Conservation (phyloP, 108 stramenopile genomes). For the Chaetoceros muelleri region DNA sequence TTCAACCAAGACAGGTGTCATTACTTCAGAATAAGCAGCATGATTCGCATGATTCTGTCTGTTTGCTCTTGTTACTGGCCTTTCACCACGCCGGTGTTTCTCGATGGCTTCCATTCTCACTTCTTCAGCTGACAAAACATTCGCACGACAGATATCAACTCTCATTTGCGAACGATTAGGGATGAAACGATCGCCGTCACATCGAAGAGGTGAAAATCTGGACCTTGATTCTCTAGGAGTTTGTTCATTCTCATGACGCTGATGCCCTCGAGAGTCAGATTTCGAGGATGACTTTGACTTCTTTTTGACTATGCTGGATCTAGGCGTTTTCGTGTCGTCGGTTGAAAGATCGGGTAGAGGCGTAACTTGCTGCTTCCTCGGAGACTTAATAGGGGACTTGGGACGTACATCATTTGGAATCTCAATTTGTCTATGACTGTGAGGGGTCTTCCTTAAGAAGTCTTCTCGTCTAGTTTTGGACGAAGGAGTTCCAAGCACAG, state of each 20-base stretch:
- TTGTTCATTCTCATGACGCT: too few species aligned
- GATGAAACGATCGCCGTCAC: slow-evolving; percentile 63
- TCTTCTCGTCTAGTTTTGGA: neutral
- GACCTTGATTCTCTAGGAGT: neutral
- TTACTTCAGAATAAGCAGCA: neutral
- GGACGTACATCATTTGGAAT: neutral
- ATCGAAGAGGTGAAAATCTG: neutral
- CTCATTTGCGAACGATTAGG: slow-evolving; percentile 75
- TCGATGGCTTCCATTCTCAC: neutral
- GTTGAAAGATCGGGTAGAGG: neutral
- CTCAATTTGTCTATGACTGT: too few species aligned
- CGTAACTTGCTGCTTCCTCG: neutral
- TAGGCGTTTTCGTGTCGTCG: too few species aligned
- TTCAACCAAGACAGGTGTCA: slow-evolving; percentile 31
- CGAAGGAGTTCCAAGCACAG: neutral
- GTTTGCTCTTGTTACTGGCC: neutral
- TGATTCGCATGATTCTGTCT: neutral
- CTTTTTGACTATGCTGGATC: too few species aligned
- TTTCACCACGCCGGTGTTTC: too few species aligned
- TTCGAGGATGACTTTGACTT: too few species aligned
- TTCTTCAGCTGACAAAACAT: slow-evolving; percentile 45
- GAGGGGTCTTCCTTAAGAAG: neutral
- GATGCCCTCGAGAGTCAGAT: too few species aligned
- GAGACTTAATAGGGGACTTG: neutral
- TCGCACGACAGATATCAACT: slow-evolving; percentile 54